phyloP scores from a whole-genome alignment of 2,329 filamentous ascomycete genomes.

The Sporothrix euskadiensis region DNA sequence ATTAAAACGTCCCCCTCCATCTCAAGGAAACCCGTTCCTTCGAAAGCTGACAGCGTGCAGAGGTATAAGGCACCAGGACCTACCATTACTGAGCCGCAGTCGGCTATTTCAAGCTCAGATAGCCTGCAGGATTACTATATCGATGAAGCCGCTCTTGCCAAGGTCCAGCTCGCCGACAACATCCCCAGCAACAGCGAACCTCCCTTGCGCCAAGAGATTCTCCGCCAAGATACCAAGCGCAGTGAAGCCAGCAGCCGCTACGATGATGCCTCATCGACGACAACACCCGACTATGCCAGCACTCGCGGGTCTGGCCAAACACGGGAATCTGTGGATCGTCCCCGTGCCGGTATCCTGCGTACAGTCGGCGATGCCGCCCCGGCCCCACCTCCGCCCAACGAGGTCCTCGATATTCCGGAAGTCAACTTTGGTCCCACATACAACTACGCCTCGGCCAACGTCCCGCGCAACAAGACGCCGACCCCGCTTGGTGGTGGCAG shows the following conservation, averaged over 20 bases:
- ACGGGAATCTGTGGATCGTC: slow-evolving; percentile 59
- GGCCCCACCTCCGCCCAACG: background rate
- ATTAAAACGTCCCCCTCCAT: slow-evolving; percentile 36
- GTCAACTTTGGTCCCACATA: slow-evolving; percentile 87
- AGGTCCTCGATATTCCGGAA: slow-evolving; percentile 62
- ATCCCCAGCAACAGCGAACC: background rate
- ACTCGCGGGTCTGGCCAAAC: slow-evolving; percentile 57
- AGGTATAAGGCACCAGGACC: slow-evolving; percentile 29
- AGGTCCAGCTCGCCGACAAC: slow-evolving; percentile 28
- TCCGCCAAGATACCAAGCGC: slow-evolving; percentile 43
- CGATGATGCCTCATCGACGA: slow-evolving; percentile 65
- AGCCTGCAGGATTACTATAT: slow-evolving; percentile 33
- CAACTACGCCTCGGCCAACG: slow-evolving; percentile 54
- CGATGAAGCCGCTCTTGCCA: slow-evolving; percentile 31
- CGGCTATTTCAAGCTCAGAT: slow-evolving; percentile 31
- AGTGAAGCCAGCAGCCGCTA: slow-evolving; percentile 51
- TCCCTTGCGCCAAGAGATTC: slow-evolving; percentile 26
- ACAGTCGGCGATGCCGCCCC: slow-evolving; percentile 63
- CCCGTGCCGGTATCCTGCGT: slow-evolving; percentile 76
- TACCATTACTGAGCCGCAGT: slow-evolving; percentile 29
- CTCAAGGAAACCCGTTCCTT: slow-evolving; percentile 39
- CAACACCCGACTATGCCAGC: slow-evolving; percentile 77
- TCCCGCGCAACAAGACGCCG: slow-evolving; percentile 40
- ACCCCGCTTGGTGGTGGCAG: slow-evolving; percentile 28
- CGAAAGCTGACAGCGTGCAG: slow-evolving; percentile 35